Conservation (phyloP, 371 early-diverging fungal species). For the Syncephalastrum racemosum region DNA sequence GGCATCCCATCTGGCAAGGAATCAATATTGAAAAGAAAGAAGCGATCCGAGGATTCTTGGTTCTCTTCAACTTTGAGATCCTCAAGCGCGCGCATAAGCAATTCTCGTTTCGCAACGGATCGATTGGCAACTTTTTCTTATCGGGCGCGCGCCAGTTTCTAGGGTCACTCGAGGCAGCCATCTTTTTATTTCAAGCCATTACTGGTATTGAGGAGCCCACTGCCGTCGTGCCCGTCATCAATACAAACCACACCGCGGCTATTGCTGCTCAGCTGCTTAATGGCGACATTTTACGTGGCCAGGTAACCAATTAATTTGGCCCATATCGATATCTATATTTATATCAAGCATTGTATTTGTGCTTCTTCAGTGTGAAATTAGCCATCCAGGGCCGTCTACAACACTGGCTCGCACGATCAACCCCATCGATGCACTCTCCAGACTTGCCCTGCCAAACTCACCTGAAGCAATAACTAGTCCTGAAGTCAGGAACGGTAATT, state of each 20-base stretch:
- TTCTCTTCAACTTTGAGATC: slow-evolving; percentile 67
- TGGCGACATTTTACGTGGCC: slow-evolving; percentile 55
- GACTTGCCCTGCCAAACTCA: slow-evolving; percentile 17
- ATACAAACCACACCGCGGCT: slow-evolving; percentile 57
- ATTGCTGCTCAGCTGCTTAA: slow-evolving; percentile 64
- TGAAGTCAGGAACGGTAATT: slow-evolving; percentile 23
- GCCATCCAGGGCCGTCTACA: slow-evolving; percentile 15
- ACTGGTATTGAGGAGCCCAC: slow-evolving; percentile 59
- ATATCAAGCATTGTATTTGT: no score
- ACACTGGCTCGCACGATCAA: slow-evolving; percentile 7
- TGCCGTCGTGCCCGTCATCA: slow-evolving; percentile 60
- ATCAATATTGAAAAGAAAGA: slow-evolving; percentile 53
- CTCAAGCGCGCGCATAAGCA: slow-evolving; percentile 60
- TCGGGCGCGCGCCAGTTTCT: slow-evolving; percentile 73
- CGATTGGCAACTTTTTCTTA: slow-evolving; percentile 76
- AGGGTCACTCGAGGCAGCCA: slow-evolving; percentile 66
- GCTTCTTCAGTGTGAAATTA: slow-evolving; percentile 64
- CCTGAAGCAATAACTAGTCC: background rate
- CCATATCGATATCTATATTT: no score
- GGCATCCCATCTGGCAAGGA: slow-evolving; percentile 44
- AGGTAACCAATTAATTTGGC: slow-evolving; percentile 19
- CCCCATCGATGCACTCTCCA: slow-evolving; percentile 27
- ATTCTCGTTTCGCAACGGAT: slow-evolving; percentile 72
- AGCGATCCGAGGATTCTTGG: slow-evolving; percentile 71
- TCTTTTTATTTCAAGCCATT: slow-evolving; percentile 64